Evolutionary conservation across 345 rosid species (phyloP), one percentile per base, ranked within the genome.

Genomic region (Euphorbia lathyris): DNA sequence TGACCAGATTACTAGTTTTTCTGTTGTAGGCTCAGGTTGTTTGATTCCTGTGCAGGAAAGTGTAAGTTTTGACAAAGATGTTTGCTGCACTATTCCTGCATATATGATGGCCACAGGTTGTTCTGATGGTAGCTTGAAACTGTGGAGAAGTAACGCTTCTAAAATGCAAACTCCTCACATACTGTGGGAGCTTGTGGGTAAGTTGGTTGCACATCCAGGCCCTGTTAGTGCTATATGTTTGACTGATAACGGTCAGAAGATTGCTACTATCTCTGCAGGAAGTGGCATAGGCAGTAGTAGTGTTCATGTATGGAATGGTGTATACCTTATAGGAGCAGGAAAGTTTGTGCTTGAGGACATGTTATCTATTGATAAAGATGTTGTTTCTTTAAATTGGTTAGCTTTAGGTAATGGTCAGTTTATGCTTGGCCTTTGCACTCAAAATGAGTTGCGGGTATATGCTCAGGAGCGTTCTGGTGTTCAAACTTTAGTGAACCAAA

Each of bases 31-130:
- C 76, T 83, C 87, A 45, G 78, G 81, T 72, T 63, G 77, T 72
- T 68, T 78, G 72, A 77, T 74, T 65, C 68, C 77, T 70, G 56
- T 71, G 47, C 77, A 52, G 53, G 74, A 78, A 52, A 77, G 78
- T 48, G 72, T 68, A 69, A 79, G 71, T 63, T 67, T 62, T 17
- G 68, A 77, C 32, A 72, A 76, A 74, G 80, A 62, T 60, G 30
- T n/a, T 27, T 63, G 68, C 67, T 14, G 68, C 77, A 77, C 79
- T 61, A 63, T 38, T 76, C 87, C 84, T 69, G 81, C 85, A 61
- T 93, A 90, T 82, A 68, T 81, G 62, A 80, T 93, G 87, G 98
- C 91, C 57, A 91, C 94, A 5, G 98, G 97, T 70, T 87, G 74
- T 71, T 77, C 79, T 74, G 92, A 88, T 85, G 97, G 98, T 59